Percentiles rank a stretch among this genome's conserved stretches.
phyloP scores from a whole-genome alignment of 1,139 yeast species.

The Taiozyma onychis region DNA sequence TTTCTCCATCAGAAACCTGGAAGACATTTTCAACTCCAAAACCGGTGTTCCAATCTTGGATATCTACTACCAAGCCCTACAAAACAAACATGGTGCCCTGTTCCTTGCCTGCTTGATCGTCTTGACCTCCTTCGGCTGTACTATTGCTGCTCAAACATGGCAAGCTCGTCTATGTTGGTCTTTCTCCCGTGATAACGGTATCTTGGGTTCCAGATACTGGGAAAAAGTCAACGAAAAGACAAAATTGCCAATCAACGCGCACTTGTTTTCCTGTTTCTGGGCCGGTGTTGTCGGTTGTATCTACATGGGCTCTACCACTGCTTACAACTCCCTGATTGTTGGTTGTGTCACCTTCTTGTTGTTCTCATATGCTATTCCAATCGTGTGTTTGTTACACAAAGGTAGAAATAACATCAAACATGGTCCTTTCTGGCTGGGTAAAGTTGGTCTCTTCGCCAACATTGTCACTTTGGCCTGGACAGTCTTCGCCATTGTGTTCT shows the following conservation, averaged over 20 bases:
- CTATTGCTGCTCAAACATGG: constrained; percentile 71
- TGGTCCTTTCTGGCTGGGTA: constrained; percentile 71
- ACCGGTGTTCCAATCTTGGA: constrained; percentile 62
- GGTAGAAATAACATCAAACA: constrained; percentile 57
- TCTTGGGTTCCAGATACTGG: constrained; percentile 45
- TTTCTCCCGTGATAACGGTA: constrained; percentile 61
- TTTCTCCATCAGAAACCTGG: constrained; percentile 50
- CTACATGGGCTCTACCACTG: constrained; percentile 49
- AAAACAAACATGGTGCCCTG: constrained; percentile 51
- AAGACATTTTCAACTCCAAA: constrained; percentile 37
- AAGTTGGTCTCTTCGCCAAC: constrained; percentile 51
- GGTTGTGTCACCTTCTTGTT: constrained; percentile 50
- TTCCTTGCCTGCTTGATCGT: constrained; percentile 52
- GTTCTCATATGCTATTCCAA: constrained; percentile 46
- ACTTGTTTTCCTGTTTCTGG: constrained; percentile 42
- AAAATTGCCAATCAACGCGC: constrained; percentile 50
- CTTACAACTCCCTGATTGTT: constrained; percentile 50
- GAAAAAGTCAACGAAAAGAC: constrained; percentile 38
- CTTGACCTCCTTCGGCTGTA: constrained; percentile 64
- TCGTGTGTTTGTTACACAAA: constrained; percentile 44
- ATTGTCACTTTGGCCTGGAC: constrained; percentile 54
- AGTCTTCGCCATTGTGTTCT: constrained; percentile 52
- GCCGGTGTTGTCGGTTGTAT: constrained; percentile 45
- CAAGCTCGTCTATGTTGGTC: constrained; percentile 76
- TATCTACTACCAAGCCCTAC: constrained; percentile 53